Base-by-base conservation (phyloP, 805 yeast species). In the Ogataea methylovora region DNA sequence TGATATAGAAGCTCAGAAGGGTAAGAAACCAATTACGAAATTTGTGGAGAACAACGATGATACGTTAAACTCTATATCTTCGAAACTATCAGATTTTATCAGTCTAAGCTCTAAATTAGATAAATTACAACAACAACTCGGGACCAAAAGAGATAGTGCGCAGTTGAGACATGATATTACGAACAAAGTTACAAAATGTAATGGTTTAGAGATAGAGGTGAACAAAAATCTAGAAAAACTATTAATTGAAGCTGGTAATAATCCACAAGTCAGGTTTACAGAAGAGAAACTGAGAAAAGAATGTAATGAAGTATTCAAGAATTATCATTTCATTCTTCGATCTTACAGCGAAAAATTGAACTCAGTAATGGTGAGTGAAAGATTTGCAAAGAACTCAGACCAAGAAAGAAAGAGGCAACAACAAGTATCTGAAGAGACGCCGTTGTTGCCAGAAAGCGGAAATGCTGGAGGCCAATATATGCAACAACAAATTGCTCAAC, bases 231-330 rank as follows among this genome's bases (percentile, higher is more conserved):
- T 48, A 18, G 33, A 38, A 25, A 30, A 41, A 21, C 33, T 52
- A 41, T 11, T 27, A 16, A 3, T 24, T 17, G 28, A 27, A 8
- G 23, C 10, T 32, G 12, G 26, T 30, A 12, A 31, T 21, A 35
- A 42, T 17, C 27, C 44, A 15, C 46, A 44, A n/a, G 36, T 32
- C 32, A 33, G 17, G 40, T 65, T 72, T 42, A 62, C 68, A 8
- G 68, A 67, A 42, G 73, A 73, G 15, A 69, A 81, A 37, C 53
- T 84, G 14, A 59, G 63, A 12, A 63, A 62, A 16, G 90, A 84
- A 52, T 76, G 73, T 44, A 62, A 62, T 21, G 68, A 65, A 14
- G 63, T 82, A 15, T 67, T 70, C 40, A 58, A 58, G 29, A 69
- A 56, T 49, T 76, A 60, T 53, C 65, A 52, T 21, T 42, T 49